phyloP scores from a whole-genome alignment of 306 rosid species.

The Prosopis cineraria region DNA sequence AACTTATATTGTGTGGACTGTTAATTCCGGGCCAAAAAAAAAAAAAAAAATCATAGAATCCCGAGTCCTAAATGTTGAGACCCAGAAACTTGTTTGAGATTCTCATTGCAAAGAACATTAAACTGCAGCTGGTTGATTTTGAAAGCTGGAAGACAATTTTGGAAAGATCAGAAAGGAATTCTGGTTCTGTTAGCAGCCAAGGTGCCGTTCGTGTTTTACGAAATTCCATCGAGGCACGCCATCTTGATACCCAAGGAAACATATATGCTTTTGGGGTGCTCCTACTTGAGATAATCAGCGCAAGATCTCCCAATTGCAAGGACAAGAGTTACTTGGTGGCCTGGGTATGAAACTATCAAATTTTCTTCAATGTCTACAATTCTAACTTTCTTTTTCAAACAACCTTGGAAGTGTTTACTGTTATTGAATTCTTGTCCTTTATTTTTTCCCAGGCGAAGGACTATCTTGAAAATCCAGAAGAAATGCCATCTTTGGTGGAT shows the following conservation, averaged over 20 bases:
- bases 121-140: constrained; percentile 86
- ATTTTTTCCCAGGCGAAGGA: constrained; percentile 73
- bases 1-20: not conserved
- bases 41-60: no score
- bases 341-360: constrained; percentile 67
- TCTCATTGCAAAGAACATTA: constrained; percentile 22
- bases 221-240: constrained; percentile 77
- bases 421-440: not conserved
- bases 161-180: constrained; percentile 76
- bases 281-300: constrained; percentile 84
- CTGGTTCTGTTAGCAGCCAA: constrained; percentile 69
- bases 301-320: constrained; percentile 86
- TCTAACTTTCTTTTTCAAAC: not conserved
- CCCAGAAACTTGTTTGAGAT: not conserved
- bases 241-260: constrained; percentile 80
- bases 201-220: constrained; percentile 72
- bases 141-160: constrained; percentile 96
- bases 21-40: not conserved
- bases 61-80: not conserved
- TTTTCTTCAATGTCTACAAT: not conserved
- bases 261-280: constrained; percentile 80
- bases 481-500: constrained; percentile 81
- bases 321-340: constrained; percentile 84
- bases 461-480: constrained; percentile 79
- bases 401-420: not conserved